A percentile compares a stretch with the other conserved stretches of the same genome.
Conservation (phyloP, 2,329 filamentous ascomycete genomes). For the Talaromyces sp. region DNA sequence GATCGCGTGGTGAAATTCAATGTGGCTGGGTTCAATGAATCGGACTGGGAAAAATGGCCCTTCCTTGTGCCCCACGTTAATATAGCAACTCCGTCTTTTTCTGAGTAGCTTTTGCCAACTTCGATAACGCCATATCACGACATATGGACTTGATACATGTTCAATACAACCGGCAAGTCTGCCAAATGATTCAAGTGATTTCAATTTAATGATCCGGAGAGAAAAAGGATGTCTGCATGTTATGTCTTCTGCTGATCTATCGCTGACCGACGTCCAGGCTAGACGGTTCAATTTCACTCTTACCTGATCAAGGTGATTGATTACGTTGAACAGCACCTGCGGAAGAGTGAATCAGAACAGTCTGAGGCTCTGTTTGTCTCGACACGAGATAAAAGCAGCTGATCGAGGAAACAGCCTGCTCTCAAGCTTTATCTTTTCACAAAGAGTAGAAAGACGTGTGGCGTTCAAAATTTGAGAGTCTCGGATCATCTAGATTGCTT, state of each 20-base stretch:
- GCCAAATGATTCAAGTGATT: too few species aligned
- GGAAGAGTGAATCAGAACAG: too few species aligned
- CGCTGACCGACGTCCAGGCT: neutral
- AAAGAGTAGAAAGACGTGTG: neutral
- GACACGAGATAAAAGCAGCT: neutral
- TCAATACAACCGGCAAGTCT: neutral
- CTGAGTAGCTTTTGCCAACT: neutral
- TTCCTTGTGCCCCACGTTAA: neutral
- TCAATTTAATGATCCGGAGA: neutral
- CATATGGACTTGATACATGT: neutral
- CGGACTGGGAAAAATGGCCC: neutral
- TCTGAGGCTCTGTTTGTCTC: neutral
- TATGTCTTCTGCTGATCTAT: neutral
- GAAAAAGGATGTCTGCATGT: neutral
- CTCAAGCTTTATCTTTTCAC: neutral
- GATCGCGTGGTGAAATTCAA: neutral
- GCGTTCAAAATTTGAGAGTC: neutral
- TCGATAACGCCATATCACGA: conserved; percentile 1
- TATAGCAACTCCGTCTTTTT: neutral
- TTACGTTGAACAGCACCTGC: neutral
- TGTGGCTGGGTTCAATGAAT: too few species aligned
- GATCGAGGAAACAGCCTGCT: neutral
- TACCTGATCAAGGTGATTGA: neutral
- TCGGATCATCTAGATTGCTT: neutral
- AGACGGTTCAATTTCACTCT: too few species aligned